Evolutionary conservation across 352 stramenopile species (phyloP), one percentile per base, ranked within the genome.

Genomic region (Globisporangium splendens): DNA sequence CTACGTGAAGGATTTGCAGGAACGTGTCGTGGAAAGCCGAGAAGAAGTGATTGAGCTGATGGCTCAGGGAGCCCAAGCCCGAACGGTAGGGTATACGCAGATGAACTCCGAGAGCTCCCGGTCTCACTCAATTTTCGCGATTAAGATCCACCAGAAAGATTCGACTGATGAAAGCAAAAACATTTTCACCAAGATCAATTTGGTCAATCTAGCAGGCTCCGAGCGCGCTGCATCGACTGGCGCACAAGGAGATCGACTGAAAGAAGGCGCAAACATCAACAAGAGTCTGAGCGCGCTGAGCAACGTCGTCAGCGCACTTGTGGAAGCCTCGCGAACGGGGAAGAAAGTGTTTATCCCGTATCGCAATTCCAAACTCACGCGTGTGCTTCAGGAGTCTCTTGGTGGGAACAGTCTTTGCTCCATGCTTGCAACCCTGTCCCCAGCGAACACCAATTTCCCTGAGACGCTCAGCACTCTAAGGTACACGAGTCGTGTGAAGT

Each of bases 61-160:
- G 83, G 46, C 72, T 2, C 66, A 90, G 53, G 86, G 84, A 7
- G 69, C 81, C 1, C 69, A 81, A 24, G 85, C 79, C 14, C 62
- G 84, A 52, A 93, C 83, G 0, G 83, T 94, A 7, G 83, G 83
- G 2, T 88, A 86, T 31, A 98, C 95, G 17, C 78, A 96, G 61
- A 98, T 98, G 93, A 98, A 98, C 59, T 72, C 86, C 2, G 83
- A 96, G 38, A 96, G 82, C 48, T 97, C 85, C 20, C 83, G 95
- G 22, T 98, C 90, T n/a, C 95, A 98, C 65, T 97, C 86, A 17
- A 96, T 97, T 51, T 98, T 98, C 59, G 94, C 95, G n/a, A 95
- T 98, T 51, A 96, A 96, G 59, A 96, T 98, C 63, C 77, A 97
- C 68, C 82, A 98, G 59, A 98, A 97, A 49, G 93, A 97, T 56